Percentiles rank a stretch among this genome's conserved stretches.
phyloP scores from a whole-genome alignment of 106 monocot genomes.

The Dactylorhiza incarnata region DNA sequence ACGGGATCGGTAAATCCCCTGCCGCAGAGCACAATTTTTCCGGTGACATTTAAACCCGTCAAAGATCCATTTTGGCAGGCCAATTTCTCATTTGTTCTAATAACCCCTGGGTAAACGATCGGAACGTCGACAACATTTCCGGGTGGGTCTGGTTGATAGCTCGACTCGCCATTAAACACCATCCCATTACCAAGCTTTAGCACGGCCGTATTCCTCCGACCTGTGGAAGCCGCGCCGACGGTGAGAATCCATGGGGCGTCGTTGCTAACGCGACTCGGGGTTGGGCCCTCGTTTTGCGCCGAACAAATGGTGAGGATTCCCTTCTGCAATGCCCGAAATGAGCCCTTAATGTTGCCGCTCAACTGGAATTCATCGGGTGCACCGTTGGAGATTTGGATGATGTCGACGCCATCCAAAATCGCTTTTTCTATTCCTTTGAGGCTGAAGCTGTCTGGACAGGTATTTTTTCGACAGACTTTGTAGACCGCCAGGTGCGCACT shows the following conservation, averaged over 20 bases:
- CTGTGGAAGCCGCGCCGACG: conserved; percentile 12
- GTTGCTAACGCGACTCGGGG: neutral
- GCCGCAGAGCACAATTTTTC: conserved; percentile 32
- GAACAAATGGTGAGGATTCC: conserved; percentile 3
- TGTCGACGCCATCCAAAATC: conserved; percentile 25
- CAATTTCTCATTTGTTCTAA: neutral
- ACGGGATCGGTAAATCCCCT: neutral
- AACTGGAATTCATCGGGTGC: neutral
- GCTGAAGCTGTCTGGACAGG: neutral
- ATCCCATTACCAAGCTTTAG: conserved; percentile 16
- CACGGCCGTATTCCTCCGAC: neutral
- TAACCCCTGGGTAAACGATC: conserved; percentile 2
- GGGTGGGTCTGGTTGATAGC: neutral
- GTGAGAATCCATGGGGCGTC: conserved; percentile 24
- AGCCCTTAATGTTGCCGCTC: conserved; percentile 3
- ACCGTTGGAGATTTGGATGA: conserved; percentile 18
- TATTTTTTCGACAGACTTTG: conserved; percentile 7
- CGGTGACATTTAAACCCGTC: conserved; percentile 4
- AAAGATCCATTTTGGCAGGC: neutral
- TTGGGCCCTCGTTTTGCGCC: conserved; percentile 6
- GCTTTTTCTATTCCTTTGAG: conserved; percentile 20
- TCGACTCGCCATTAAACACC: conserved; percentile 8
- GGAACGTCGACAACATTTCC: neutral
- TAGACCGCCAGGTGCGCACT: conserved; percentile 16
- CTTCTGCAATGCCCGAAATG: neutral